Evolutionary conservation across 768 basidiomycete genomes (phyloP), one percentile per base, ranked within the genome.

Genomic region (Auricularia sp.): DNA sequence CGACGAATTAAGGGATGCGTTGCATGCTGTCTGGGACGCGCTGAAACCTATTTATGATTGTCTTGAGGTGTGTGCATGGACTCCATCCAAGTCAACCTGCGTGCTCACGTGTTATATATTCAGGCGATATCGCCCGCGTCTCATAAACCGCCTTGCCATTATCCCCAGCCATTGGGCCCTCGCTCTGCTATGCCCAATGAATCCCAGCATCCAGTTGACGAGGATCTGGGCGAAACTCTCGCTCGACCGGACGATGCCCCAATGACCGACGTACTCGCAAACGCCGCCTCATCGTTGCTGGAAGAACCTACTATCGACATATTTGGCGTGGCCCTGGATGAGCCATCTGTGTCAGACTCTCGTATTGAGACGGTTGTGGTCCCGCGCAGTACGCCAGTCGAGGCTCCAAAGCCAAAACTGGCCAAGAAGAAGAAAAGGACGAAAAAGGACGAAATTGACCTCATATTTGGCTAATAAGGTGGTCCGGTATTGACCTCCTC

Each of bases 391-490:
- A 34, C 61, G 3, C 64, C 54, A 36, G 63, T 47, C 45, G 65
- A 54, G n/a, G 58, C 63, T 10, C 37, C 54, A 10, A 45, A 42
- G 39, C 39, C 39, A 42, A 42, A 42, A 42, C 39, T 47, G 70
- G 67, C 64, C 34, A 79, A 76, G 67, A 77, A 74, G 65, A 78
- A 76, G 68, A 78, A 74, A 67, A 81, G 77, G 71, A 74, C 72
- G 65, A 73, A 72, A 54, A 75, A 69, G 63, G 81, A 89, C 68
- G 87, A 87, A 69, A 89, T 89, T 44, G 87, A 89, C 67, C 82
- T 81, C n/a, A 88, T 89, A 24, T 88, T 88, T 71, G 83, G 81
- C 0, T 78, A 3, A 35, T 29, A 29, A 42, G 39, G 39, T 29
- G 29, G 29, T 29, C 29, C 29, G 3, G 29, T 29, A 29, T 29